Evolutionary conservation across 495 filamentous ascomycete species (phyloP).

Genomic region (Ascobolus immersus): DNA sequence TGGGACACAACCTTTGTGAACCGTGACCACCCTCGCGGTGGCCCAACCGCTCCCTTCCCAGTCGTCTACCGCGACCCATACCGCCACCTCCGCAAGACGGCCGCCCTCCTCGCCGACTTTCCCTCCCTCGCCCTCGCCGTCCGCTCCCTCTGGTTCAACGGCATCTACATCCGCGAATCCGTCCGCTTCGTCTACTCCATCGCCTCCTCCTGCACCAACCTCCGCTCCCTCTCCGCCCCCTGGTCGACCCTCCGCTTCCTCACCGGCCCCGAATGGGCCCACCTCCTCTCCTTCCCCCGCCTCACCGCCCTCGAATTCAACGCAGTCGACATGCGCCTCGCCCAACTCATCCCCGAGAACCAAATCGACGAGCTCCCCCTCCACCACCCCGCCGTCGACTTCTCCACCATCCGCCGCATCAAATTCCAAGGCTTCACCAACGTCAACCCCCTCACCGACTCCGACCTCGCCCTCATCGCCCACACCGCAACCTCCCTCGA

Average conservation of each 20-base stretch:
- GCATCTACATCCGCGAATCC: slow-evolving; percentile 25
- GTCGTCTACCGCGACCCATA: slow-evolving; percentile 29
- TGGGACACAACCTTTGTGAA: background rate
- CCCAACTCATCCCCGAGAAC: slow-evolving; percentile 11
- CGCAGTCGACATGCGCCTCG: slow-evolving; percentile 20
- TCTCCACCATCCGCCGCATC: slow-evolving; percentile 22
- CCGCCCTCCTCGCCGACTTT: slow-evolving; percentile 19
- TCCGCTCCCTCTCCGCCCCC: slow-evolving; percentile 23
- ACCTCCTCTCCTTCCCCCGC: slow-evolving; percentile 16
- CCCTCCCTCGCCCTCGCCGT: slow-evolving; percentile 23
- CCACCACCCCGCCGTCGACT: slow-evolving; percentile 18
- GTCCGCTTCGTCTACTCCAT: slow-evolving; percentile 21
- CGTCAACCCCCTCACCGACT: slow-evolving; percentile 25
- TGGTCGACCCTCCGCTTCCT: slow-evolving; percentile 28
- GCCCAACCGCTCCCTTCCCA: slow-evolving; percentile 18
- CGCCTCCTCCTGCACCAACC: slow-evolving; percentile 19
- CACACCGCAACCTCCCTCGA: slow-evolving; percentile 25
- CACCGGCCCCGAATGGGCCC: slow-evolving; percentile 21
- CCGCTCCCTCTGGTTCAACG: slow-evolving; percentile 29
- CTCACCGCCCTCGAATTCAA: slow-evolving; percentile 27
- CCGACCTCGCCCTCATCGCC: slow-evolving; percentile 23
- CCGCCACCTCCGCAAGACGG: slow-evolving; percentile 22
- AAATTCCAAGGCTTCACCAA: slow-evolving; percentile 30
- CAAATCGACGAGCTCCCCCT: slow-evolving; percentile 16
- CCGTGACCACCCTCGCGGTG: slow-evolving; percentile 12